Conservation (phyloP, 805 yeast species). For the Wickerhamiella shivajii region DNA sequence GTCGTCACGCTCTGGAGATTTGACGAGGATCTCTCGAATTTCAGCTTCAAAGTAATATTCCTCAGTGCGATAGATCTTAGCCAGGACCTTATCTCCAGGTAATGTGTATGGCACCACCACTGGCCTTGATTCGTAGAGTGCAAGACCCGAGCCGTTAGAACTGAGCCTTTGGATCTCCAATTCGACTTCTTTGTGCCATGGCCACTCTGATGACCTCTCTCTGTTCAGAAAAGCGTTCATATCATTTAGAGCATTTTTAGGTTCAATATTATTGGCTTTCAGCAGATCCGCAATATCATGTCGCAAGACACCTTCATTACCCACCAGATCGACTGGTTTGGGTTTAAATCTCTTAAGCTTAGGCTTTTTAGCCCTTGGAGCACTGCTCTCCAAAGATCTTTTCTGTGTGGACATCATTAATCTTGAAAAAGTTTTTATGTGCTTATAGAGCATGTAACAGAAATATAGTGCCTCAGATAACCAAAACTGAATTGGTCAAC, state of each 20-base stretch:
- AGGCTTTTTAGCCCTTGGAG: too few relatives aligned
- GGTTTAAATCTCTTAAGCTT: conserved; percentile 35
- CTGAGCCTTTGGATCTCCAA: conserved; percentile 46
- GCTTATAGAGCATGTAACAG: conserved; percentile 7
- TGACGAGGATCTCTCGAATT: conserved; percentile 36
- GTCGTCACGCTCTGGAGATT: conserved; percentile 39
- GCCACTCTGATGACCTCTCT: conserved; percentile 26
- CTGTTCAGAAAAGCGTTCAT: conserved; percentile 45
- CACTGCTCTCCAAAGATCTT: too few relatives aligned
- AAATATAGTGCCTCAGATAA: background rate
- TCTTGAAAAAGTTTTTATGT: conserved; percentile 3
- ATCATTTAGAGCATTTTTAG: conserved; percentile 45
- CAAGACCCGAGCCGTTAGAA: conserved; percentile 83
- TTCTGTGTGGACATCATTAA: background rate
- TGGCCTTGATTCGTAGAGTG: conserved; percentile 52
- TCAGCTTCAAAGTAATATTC: conserved; percentile 65
- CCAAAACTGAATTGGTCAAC: background rate
- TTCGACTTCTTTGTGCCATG: conserved; percentile 44
- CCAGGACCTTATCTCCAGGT: conserved; percentile 66
- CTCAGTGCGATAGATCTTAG: conserved; percentile 65
- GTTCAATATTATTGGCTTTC: conserved; percentile 27
- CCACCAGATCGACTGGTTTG: conserved; percentile 56
- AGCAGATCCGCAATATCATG: conserved; percentile 55
- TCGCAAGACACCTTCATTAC: conserved; percentile 67
- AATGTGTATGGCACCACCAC: conserved; percentile 74